Evolutionary conservation across 495 filamentous ascomycete species (phyloP), one percentile per base, ranked within the genome.

Genomic region (Cairneyella variabilis): DNA sequence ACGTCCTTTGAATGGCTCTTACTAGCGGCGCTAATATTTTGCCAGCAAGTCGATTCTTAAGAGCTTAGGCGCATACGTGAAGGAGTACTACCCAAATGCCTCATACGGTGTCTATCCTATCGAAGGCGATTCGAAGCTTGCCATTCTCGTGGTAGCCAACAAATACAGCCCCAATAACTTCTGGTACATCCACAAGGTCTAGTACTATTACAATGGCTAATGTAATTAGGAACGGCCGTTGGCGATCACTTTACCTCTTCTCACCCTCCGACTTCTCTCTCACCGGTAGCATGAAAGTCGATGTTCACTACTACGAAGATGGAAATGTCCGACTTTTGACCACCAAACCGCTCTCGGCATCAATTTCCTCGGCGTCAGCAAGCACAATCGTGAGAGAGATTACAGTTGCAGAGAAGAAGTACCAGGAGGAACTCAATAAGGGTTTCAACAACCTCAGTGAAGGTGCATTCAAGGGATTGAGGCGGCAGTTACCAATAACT

Each of bases 271-370:
- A 71, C 48, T 80, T 65, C 65, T 77, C 68, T 40, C 72, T 91
- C 11, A 74, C 77, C 10, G 88, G 88, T 48, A 74, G 70, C 48
- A 79, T 91, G 64, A 86, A 87, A 59, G 86, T 91, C 27, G 88
- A 93, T 64, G 92, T 99, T 40, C 95, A 99, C 77, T 99, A 99
- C 80, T 99, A 97, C 76, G 95, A 99, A 71, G 95, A 99, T 70
- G 95, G 95, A 36, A 99, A 99, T 63, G 95, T 99, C 39, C 83
- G 93, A 2, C 78, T 99, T 38, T 77, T 89, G 54, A 96, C 91
- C 11, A 83, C 75, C 59, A 97, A 97, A 74, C 76, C 86, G 3
- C 61, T 95, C 22, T 70, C 72, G 22, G 57, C 75, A 3, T 77
- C 78, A n/a, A 66, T 89, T 3, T 66, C 79, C 2, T 79, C 79